Conservation (phyloP, 768 basidiomycete genomes). For the Asterophora parasitica region DNA sequence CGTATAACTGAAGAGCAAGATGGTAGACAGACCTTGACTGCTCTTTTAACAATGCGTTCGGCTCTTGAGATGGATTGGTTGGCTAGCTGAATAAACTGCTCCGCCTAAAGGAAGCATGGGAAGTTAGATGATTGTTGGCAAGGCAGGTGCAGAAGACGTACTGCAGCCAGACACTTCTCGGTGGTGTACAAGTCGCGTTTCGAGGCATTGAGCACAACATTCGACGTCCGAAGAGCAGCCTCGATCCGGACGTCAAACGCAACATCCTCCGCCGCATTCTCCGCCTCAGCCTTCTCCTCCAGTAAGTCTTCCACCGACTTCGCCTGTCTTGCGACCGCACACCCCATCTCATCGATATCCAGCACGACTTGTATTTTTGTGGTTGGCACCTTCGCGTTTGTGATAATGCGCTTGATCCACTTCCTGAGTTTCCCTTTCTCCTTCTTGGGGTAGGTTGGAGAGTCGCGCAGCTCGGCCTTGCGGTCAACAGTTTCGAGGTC, state of each 20-base stretch:
- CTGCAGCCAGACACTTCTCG: slow-evolving; percentile 47
- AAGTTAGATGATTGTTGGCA: slow-evolving; percentile 3
- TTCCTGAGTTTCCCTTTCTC: slow-evolving; percentile 50
- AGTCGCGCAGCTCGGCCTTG: slow-evolving; percentile 22
- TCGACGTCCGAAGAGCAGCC: slow-evolving; percentile 37
- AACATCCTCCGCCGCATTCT: slow-evolving; percentile 13
- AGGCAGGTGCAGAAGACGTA: slow-evolving; percentile 25
- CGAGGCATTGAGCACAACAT: slow-evolving; percentile 47
- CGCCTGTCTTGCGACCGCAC: slow-evolving; percentile 36
- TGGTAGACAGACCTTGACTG: slow-evolving; percentile 42
- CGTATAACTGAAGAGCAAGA: background rate
- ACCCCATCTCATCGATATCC: slow-evolving; percentile 35
- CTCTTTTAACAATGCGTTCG: slow-evolving; percentile 51
- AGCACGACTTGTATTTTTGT: slow-evolving; percentile 33
- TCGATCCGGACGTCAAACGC: slow-evolving; percentile 34
- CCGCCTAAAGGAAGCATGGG: slow-evolving; percentile 34
- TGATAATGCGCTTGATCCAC: slow-evolving; percentile 61
- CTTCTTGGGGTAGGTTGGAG: slow-evolving; percentile 29
- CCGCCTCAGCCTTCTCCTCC: slow-evolving; percentile 1
- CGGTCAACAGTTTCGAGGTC: slow-evolving; percentile 21
- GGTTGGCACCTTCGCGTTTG: slow-evolving; percentile 27
- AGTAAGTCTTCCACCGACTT: slow-evolving; percentile 15
- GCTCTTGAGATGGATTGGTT: slow-evolving; percentile 53
- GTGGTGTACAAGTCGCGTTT: slow-evolving; percentile 55
- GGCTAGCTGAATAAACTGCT: slow-evolving; percentile 50